phyloP scores from a whole-genome alignment of 2,329 filamentous ascomycete species.

The Aspergillus caelatus region DNA sequence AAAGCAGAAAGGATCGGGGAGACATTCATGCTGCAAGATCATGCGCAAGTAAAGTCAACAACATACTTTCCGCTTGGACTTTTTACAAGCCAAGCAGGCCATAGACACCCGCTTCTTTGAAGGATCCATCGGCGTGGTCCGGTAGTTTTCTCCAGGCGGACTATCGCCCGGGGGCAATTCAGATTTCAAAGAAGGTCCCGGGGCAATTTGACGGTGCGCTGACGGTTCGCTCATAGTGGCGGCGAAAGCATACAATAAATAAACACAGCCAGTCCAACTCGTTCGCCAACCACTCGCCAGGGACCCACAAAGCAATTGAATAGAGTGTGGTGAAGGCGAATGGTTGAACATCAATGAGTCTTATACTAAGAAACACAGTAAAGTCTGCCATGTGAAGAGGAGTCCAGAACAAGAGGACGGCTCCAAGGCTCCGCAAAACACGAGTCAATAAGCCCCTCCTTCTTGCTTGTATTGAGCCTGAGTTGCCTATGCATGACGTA shows the following conservation, averaged over 20 bases:
- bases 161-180: slow-evolving; percentile 13
- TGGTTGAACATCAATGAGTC: slow-evolving; percentile 1
- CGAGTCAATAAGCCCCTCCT: not conserved
- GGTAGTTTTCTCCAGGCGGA: slow-evolving; percentile 13
- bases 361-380: slow-evolving; percentile 3
- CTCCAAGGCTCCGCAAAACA: not conserved
- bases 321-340: not conserved
- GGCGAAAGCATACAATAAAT: slow-evolving; percentile 9
- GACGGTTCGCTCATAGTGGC: slow-evolving; percentile 24
- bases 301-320: not conserved
- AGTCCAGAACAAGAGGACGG: not conserved
- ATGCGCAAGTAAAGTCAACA: not conserved
- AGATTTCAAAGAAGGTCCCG: slow-evolving; percentile 23
- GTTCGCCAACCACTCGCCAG: not conserved
- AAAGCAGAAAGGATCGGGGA: not conserved
- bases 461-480: not conserved
- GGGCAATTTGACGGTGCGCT: slow-evolving; percentile 27
- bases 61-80: slow-evolving; percentile 43
- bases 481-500: slow-evolving; percentile 25
- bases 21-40: not conserved
- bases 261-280: slow-evolving; percentile 6
- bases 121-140: slow-evolving; percentile 6
- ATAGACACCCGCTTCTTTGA: slow-evolving; percentile 45
- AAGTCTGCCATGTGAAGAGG: slow-evolving; percentile 2
- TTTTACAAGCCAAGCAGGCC: slow-evolving; percentile 44